A percentile compares a stretch with the other conserved stretches of the same genome.
Conservation (phyloP, 768 basidiomycete genomes). For the Trichaptum fuscoviolaceum region DNA sequence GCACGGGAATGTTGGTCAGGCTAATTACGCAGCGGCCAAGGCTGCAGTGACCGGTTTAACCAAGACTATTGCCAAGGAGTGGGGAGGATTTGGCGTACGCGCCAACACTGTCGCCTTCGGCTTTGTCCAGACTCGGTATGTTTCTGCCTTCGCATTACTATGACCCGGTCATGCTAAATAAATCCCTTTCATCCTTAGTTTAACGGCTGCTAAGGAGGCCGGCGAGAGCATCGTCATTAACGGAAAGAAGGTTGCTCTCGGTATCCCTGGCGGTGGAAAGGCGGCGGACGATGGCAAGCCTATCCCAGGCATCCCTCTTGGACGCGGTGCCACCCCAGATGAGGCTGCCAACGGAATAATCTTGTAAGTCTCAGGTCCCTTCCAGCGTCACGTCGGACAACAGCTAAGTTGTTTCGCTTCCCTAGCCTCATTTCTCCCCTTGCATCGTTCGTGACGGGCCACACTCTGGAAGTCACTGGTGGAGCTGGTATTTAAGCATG, state of each 20-base stretch:
- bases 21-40: conserved; percentile 78
- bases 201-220: conserved; percentile 75
- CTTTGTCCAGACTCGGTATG: conserved; percentile 67
- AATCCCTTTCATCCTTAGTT: conserved; percentile 29
- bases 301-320: conserved; percentile 54
- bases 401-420: conserved; percentile 8
- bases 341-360: conserved; percentile 73
- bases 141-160: conserved; percentile 1
- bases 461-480: conserved; percentile 81
- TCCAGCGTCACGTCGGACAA: conserved; percentile 8
- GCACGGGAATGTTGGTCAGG: conserved; percentile 84
- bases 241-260: conserved; percentile 80
- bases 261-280: conserved; percentile 57
- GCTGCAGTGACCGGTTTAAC: conserved; percentile 74
- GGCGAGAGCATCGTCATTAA: conserved; percentile 73
- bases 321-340: conserved; percentile 61
- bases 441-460: conserved; percentile 75
- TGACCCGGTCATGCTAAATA: conserved; percentile 2
- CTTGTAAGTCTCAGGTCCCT: conserved; percentile 48
- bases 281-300: conserved; percentile 25
- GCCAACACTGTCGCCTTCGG: conserved; percentile 81
- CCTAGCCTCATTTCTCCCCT: conserved; percentile 70
- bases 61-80: conserved; percentile 85
- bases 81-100: conserved; percentile 78
- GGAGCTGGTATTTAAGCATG: conserved; percentile 60